Conservation (phyloP, 495 filamentous ascomycete genomes). For the Neurospora terricola region DNA sequence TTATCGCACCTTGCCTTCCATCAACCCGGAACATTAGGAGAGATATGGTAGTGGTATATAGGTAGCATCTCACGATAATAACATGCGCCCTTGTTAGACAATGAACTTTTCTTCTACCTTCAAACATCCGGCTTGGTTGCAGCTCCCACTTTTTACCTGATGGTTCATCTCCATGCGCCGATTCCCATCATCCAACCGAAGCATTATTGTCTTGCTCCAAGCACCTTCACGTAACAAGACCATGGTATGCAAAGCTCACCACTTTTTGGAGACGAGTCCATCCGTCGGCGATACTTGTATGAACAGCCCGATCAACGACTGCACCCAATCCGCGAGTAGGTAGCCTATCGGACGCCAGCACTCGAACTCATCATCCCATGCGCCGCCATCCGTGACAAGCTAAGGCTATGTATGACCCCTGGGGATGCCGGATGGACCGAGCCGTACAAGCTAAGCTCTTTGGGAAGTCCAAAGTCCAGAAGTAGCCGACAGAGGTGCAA, state of each 20-base stretch:
- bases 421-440: slow-evolving; percentile 33
- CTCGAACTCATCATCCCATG: slow-evolving; percentile 36
- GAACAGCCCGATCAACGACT: no score
- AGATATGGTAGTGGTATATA: neutral
- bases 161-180: neutral
- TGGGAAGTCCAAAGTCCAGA: no score
- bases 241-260: neutral
- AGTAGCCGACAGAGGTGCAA: no score
- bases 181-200: neutral
- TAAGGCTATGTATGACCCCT: slow-evolving; percentile 44
- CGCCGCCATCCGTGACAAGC: slow-evolving; percentile 38
- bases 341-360: slow-evolving; percentile 22
- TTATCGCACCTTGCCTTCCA: neutral
- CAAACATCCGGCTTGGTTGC: neutral
- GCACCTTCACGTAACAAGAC: no score
- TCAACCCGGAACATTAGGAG: neutral
- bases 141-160: neutral
- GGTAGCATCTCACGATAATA: neutral
- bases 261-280: no score
- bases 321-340: slow-evolving; percentile 19
- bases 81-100: neutral
- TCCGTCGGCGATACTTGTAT: no score
- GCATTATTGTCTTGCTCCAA: neutral
- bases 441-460: no score
- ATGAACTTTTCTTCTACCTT: neutral